phyloP scores from a whole-genome alignment of 345 rosid genomes.

The Noccaea bulbosa region DNA sequence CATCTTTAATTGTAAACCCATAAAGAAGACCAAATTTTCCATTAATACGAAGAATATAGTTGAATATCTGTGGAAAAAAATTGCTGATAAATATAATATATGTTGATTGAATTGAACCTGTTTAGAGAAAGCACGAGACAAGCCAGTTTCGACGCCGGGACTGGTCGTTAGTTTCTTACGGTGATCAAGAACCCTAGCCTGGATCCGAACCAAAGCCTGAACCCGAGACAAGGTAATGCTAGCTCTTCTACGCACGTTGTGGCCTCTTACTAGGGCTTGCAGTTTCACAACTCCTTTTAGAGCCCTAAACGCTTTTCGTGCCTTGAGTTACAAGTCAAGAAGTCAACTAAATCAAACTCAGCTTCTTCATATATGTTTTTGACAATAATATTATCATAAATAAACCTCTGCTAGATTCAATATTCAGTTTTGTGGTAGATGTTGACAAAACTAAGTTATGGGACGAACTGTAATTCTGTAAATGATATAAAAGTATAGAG shows the following conservation, averaged over 20 bases:
- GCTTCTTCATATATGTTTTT: not conserved
- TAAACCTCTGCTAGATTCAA: not conserved
- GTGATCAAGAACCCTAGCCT: slow-evolving; percentile 66
- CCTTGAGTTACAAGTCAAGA: slow-evolving; percentile 53
- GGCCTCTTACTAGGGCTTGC: slow-evolving; percentile 93
- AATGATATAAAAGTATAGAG: not conserved
- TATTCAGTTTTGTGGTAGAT: slow-evolving; percentile 6
- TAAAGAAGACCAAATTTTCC: not conserved
- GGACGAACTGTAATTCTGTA: not conserved
- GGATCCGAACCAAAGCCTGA: slow-evolving; percentile 75
- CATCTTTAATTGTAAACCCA: slow-evolving; percentile 41
- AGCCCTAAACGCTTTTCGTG: slow-evolving; percentile 75
- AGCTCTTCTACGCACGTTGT: slow-evolving; percentile 76
- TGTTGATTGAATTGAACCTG: slow-evolving; percentile 47
- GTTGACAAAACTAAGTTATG: not conserved
- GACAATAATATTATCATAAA: not conserved
- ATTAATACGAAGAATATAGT: not conserved
- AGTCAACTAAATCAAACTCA: slow-evolving; percentile 30
- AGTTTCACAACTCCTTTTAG: slow-evolving; percentile 79
- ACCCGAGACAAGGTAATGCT: slow-evolving; percentile 63
- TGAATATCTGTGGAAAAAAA: not conserved
- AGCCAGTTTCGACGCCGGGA: slow-evolving; percentile 48
- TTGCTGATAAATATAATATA: not conserved
- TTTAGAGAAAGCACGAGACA: slow-evolving; percentile 63
- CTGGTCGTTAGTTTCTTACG: slow-evolving; percentile 54